Conservation (phyloP, 2,329 filamentous ascomycete species). For the Pseudogymnoascus sp. region DNA sequence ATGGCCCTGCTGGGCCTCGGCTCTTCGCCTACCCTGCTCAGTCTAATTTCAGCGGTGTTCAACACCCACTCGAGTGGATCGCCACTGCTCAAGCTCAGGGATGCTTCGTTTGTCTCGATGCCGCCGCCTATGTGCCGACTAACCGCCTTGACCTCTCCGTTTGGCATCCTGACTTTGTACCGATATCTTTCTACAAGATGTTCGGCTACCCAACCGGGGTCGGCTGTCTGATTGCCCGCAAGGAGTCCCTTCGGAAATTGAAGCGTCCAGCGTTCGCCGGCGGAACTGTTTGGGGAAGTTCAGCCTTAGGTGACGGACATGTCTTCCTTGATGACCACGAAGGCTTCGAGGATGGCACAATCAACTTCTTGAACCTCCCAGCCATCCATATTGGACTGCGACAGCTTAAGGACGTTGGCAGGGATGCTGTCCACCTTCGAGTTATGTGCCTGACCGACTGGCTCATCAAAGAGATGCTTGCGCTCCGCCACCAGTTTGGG, state of each 20-base stretch:
- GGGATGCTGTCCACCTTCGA: conserved; percentile 24
- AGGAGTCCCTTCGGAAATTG: conserved; percentile 26
- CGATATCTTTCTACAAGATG: conserved; percentile 36
- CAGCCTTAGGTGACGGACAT: conserved; percentile 28
- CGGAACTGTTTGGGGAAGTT: conserved; percentile 31
- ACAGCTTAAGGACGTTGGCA: conserved; percentile 28
- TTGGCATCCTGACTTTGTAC: conserved; percentile 33
- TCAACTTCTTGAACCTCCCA: conserved; percentile 34
- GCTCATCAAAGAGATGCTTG: conserved; percentile 27
- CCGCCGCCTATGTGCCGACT: conserved; percentile 34
- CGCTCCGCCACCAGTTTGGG: conserved; percentile 29
- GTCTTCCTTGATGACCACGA: conserved; percentile 23
- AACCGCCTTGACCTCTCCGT: conserved; percentile 27
- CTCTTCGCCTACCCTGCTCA: conserved; percentile 40
- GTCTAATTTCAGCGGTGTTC: conserved; percentile 38
- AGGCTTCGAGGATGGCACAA: conserved; percentile 35
- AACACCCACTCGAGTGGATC: conserved; percentile 34
- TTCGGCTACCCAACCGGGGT: conserved; percentile 37
- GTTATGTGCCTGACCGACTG: conserved; percentile 32
- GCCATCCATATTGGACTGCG: conserved; percentile 32
- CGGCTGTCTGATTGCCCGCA: conserved; percentile 32
- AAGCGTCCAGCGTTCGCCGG: conserved; percentile 34
- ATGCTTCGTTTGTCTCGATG: conserved; percentile 35
- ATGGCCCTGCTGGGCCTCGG: conserved; percentile 16
- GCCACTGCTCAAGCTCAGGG: conserved; percentile 29